Percentiles rank a stretch among this genome's conserved stretches.
phyloP scores from a whole-genome alignment of 2,329 filamentous ascomycete genomes.

The Eutypella sp. region DNA sequence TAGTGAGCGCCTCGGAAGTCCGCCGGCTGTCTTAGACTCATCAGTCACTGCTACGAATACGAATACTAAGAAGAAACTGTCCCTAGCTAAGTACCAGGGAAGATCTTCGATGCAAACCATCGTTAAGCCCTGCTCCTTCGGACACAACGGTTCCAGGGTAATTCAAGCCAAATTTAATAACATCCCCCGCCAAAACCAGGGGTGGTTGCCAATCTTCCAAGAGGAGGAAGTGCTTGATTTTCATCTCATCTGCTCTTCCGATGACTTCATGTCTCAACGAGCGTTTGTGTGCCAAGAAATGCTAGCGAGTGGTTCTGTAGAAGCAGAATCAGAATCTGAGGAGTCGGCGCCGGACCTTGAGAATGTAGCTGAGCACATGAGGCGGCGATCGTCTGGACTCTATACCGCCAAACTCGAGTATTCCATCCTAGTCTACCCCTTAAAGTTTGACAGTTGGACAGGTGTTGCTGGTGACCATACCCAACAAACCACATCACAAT shows the following conservation, averaged over 20 bases:
- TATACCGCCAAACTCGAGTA: constrained; percentile 21
- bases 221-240: constrained; percentile 18
- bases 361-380: constrained; percentile 19
- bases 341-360: constrained; percentile 10
- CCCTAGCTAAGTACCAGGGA: constrained; percentile 20
- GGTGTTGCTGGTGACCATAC: constrained; percentile 8
- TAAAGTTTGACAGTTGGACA: constrained; percentile 17
- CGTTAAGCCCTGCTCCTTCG: constrained; percentile 19
- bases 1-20: constrained; percentile 17
- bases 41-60: constrained; percentile 1
- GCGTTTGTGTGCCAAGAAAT: constrained; percentile 9
- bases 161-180: constrained; percentile 18
- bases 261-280: constrained; percentile 17
- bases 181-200: constrained; percentile 16
- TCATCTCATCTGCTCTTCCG: constrained; percentile 16
- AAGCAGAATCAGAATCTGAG: constrained; percentile 7
- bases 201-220: constrained; percentile 22
- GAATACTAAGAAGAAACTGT: constrained; percentile 12
- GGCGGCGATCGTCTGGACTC: constrained; percentile 14
- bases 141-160: constrained; percentile 13
- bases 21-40: constrained; percentile 1
- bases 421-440: constrained; percentile 26
- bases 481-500: constrained; percentile 5
- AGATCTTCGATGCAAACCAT: constrained; percentile 19
- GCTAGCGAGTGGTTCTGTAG: constrained; percentile 18